Conservation (phyloP, 2,329 filamentous ascomycete genomes). For the Ceratocystis alfenasii region DNA sequence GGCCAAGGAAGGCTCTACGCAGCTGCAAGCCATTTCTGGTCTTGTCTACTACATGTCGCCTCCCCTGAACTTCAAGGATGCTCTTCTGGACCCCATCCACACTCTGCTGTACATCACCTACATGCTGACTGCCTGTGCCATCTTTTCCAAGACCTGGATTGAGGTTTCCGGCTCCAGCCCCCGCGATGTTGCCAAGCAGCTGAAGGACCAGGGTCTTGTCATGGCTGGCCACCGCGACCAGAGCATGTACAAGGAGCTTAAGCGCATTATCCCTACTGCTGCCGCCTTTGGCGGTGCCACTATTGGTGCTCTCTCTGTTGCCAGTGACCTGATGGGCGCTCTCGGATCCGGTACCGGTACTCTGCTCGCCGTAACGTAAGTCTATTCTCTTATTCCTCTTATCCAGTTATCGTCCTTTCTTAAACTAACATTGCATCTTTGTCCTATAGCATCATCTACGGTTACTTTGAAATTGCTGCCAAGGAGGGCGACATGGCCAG, state of each 20-base stretch:
- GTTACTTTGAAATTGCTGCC: constrained; percentile 98
- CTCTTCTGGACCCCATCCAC: constrained; percentile 92
- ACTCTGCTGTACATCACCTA: constrained; percentile 90
- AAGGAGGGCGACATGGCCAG: constrained; percentile 93
- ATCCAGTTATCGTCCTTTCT: not conserved
- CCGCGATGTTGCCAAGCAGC: constrained; percentile 96
- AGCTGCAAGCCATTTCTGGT: constrained; percentile 86
- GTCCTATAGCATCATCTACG: constrained; percentile 79
- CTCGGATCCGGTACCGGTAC: constrained; percentile 96
- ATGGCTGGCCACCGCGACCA: constrained; percentile 99
- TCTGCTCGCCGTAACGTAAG: constrained; percentile 94
- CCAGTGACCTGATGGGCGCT: constrained; percentile 89
- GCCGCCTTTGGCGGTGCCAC: constrained; percentile 97
- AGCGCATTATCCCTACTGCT: constrained; percentile 96
- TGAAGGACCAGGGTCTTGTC: constrained; percentile 98
- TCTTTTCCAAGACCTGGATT: constrained; percentile 99
- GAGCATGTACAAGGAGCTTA: constrained; percentile 99
- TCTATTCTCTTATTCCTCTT: constrained; percentile 27
- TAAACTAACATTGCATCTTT: constrained; percentile 27
- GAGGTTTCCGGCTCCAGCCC: constrained; percentile 97
- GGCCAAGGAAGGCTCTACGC: constrained; percentile 86
- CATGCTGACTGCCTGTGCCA: constrained; percentile 93
- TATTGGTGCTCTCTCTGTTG: constrained; percentile 93
- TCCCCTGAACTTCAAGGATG: constrained; percentile 93
- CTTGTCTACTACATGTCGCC: constrained; percentile 99